Percentiles rank a stretch among this genome's conserved stretches.
Conservation (phyloP, 2,329 filamentous ascomycete species). For the Fusarium siculi region DNA sequence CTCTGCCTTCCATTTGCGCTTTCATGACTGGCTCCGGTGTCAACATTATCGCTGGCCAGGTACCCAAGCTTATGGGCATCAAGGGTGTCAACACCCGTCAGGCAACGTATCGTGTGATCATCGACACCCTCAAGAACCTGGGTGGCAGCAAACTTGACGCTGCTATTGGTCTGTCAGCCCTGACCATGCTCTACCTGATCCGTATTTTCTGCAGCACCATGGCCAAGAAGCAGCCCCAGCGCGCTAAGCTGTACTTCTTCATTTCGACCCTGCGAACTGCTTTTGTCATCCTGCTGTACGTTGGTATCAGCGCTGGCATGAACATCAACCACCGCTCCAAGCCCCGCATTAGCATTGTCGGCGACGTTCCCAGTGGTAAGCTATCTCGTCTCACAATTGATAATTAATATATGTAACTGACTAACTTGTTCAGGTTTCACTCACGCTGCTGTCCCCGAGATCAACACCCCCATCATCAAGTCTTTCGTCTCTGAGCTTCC, state of each 20-base stretch:
- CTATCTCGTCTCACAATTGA: neutral
- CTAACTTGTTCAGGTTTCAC: constrained; percentile 66
- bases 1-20: constrained; percentile 62
- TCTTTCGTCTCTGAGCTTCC: constrained; percentile 75
- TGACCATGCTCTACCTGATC: constrained; percentile 75
- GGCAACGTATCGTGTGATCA: constrained; percentile 61
- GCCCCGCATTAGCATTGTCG: constrained; percentile 72
- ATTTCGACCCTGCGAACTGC: constrained; percentile 79
- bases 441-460: constrained; percentile 71
- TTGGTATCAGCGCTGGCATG: constrained; percentile 77
- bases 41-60: constrained; percentile 62
- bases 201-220: constrained; percentile 70
- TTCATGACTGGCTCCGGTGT: constrained; percentile 66
- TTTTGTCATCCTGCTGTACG: constrained; percentile 85
- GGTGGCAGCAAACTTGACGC: constrained; percentile 70
- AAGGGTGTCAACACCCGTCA: constrained; percentile 60
- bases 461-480: constrained; percentile 70
- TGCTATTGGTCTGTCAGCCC: constrained; percentile 76
- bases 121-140: constrained; percentile 60
- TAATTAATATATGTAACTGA: neutral
- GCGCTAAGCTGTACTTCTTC: constrained; percentile 81
- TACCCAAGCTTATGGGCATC: constrained; percentile 63
- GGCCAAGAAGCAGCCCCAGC: constrained; percentile 73
- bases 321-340: constrained; percentile 69
- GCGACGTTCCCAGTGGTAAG: constrained; percentile 74